Conservation (phyloP, 2,329 filamentous ascomycete species). For the Periglandula ipomoeae region DNA sequence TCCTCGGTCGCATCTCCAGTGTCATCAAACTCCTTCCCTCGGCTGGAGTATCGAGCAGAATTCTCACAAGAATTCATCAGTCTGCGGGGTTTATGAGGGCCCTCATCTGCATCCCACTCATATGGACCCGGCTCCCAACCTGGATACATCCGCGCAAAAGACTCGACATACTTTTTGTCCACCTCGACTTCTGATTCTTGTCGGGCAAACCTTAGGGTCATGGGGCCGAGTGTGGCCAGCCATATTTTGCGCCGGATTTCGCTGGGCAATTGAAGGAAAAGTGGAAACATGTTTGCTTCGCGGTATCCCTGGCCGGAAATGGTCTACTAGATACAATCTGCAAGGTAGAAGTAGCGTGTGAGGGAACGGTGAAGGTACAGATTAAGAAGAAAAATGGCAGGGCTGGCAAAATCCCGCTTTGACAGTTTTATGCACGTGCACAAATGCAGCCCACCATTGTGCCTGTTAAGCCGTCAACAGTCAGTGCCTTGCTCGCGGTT, state of each 20-base stretch:
- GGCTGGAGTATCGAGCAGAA: no score
- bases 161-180: background rate
- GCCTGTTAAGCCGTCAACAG: no score
- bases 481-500: no score
- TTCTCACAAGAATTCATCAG: no score
- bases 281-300: background rate
- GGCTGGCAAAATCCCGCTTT: background rate
- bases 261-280: conserved; percentile 2
- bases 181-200: background rate
- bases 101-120: no score
- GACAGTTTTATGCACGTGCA: background rate
- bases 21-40: no score
- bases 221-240: conserved; percentile 1
- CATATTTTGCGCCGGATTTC: conserved; percentile 1
- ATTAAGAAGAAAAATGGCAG: background rate
- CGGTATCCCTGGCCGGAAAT: background rate
- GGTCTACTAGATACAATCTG: background rate
- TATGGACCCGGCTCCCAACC: no score
- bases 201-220: background rate
- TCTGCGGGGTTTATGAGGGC: background rate
- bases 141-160: no score
- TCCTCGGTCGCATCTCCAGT: background rate
- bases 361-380: background rate
- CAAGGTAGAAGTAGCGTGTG: background rate
- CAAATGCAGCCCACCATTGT: background rate